Evolutionary conservation across 345 rosid genomes (phyloP).

Genomic region (Triadica sebifera): DNA sequence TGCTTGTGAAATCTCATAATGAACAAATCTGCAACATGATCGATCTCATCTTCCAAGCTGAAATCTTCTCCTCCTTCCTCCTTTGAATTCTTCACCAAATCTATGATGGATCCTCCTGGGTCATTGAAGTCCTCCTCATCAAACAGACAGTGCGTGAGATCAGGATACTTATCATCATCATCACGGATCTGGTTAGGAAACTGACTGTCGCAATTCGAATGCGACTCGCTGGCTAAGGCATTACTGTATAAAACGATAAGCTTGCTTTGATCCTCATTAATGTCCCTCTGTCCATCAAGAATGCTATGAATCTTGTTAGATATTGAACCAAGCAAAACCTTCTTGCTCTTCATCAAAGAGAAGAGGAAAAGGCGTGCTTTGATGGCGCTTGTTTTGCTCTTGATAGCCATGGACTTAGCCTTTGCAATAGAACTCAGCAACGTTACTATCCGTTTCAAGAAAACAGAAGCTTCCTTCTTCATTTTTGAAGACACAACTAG

Average conservation of each 20-base stretch:
- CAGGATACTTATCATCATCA: slow-evolving; percentile 49
- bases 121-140: slow-evolving; percentile 37
- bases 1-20: slow-evolving; percentile 31
- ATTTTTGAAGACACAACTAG: slow-evolving; percentile 17
- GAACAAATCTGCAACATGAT: slow-evolving; percentile 31
- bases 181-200: not conserved
- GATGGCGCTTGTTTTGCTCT: slow-evolving; percentile 55
- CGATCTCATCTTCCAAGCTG: slow-evolving; percentile 32
- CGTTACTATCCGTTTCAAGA: slow-evolving; percentile 50
- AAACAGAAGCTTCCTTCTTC: slow-evolving; percentile 59
- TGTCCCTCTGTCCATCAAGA: slow-evolving; percentile 32
- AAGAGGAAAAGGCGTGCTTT: slow-evolving; percentile 59
- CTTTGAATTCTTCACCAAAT: slow-evolving; percentile 63
- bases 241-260: slow-evolving; percentile 36
- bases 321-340: slow-evolving; percentile 42
- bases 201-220: slow-evolving; percentile 9
- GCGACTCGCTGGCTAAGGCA: slow-evolving; percentile 15
- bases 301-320: slow-evolving; percentile 59
- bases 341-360: slow-evolving; percentile 58
- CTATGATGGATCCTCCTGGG: slow-evolving; percentile 67
- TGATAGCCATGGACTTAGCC: slow-evolving; percentile 53
- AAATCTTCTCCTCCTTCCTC: slow-evolving; percentile 30
- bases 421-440: slow-evolving; percentile 46
- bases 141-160: slow-evolving; percentile 45
- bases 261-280: slow-evolving; percentile 16